A percentile compares a stretch with the other conserved stretches of the same genome.
Conservation (phyloP, 768 basidiomycete species). For the Mycena alexandri region DNA sequence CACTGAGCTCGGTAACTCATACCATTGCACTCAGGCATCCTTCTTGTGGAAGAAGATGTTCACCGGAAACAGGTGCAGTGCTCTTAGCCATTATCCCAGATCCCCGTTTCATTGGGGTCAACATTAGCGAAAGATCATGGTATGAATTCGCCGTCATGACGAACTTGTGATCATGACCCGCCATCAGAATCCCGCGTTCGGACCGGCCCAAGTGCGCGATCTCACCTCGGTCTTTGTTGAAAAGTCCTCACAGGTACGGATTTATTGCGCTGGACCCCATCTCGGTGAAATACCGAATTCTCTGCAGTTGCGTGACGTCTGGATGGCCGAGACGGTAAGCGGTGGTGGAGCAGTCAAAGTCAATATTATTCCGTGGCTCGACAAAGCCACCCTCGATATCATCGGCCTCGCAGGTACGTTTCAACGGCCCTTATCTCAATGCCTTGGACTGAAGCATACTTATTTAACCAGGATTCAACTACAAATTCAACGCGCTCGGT, state of each 20-base stretch:
- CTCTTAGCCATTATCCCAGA: not conserved
- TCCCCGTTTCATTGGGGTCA: not conserved
- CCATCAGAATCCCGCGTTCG: slow-evolving; percentile 60
- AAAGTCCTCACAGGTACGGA: slow-evolving; percentile 50
- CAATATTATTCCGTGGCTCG: slow-evolving; percentile 64
- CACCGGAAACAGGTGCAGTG: slow-evolving; percentile 41
- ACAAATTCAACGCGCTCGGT: slow-evolving; percentile 32
- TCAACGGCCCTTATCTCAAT: too few species aligned
- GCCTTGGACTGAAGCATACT: too few species aligned
- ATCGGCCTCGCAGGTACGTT: slow-evolving; percentile 71
- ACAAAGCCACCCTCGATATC: slow-evolving; percentile 67
- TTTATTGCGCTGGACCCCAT: not conserved
- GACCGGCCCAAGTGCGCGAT: slow-evolving; percentile 56
- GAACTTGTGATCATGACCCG: not conserved
- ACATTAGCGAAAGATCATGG: slow-evolving; percentile 44
- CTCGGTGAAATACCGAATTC: not conserved
- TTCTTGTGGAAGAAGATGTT: slow-evolving; percentile 45
- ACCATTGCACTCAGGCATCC: slow-evolving; percentile 46
- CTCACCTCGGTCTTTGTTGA: slow-evolving; percentile 56
- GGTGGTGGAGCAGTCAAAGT: slow-evolving; percentile 41
- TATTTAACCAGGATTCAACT: slow-evolving; percentile 28
- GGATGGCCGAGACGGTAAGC: slow-evolving; percentile 40
- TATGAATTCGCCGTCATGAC: slow-evolving; percentile 4
- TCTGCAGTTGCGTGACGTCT: slow-evolving; percentile 51
- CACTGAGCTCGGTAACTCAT: not conserved